A percentile compares a stretch with the other conserved stretches of the same genome.
phyloP scores from a whole-genome alignment of 345 rosid genomes.

The Raphanus sativus region DNA sequence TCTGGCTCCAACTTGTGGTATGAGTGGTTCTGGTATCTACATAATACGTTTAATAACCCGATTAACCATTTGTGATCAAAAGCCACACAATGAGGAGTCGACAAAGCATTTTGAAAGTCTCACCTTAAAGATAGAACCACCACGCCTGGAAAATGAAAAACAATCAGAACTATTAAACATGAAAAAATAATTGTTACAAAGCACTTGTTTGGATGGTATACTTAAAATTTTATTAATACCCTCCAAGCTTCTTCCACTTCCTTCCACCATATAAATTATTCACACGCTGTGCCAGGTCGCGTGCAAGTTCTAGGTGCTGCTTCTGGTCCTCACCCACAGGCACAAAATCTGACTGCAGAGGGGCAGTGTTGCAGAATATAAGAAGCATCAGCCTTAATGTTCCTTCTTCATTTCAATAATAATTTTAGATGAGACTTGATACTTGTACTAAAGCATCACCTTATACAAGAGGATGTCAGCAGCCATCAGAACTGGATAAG shows the following conservation, averaged over 20 bases:
- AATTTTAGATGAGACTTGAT: neutral
- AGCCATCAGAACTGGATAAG: slow-evolving; percentile 91
- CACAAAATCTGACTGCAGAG: slow-evolving; percentile 88
- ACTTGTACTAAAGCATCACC: slow-evolving; percentile 48
- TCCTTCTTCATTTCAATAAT: neutral
- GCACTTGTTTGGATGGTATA: slow-evolving; percentile 3
- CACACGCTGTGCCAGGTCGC: slow-evolving; percentile 80
- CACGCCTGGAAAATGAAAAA: slow-evolving; percentile 43
- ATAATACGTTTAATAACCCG: neutral
- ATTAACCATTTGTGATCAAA: slow-evolving; percentile 15
- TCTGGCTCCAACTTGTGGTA: slow-evolving; percentile 84
- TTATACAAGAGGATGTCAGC: slow-evolving; percentile 88
- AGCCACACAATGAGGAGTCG: slow-evolving; percentile 24
- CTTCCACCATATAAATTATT: slow-evolving; percentile 86
- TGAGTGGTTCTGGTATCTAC: slow-evolving; percentile 86
- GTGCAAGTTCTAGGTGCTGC: slow-evolving; percentile 90
- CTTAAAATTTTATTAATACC: slow-evolving; percentile 42
- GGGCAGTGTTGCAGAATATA: no score
- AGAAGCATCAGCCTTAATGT: no score
- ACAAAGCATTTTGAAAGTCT: slow-evolving; percentile 10
- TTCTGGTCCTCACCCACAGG: slow-evolving; percentile 99
- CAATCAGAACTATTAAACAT: slow-evolving; percentile 1
- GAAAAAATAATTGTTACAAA: no score
- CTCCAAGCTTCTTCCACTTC: slow-evolving; percentile 97
- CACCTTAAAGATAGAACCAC: slow-evolving; percentile 86